Conservation (phyloP, 2,329 filamentous ascomycete species). For the Botrytis hyacinthi region DNA sequence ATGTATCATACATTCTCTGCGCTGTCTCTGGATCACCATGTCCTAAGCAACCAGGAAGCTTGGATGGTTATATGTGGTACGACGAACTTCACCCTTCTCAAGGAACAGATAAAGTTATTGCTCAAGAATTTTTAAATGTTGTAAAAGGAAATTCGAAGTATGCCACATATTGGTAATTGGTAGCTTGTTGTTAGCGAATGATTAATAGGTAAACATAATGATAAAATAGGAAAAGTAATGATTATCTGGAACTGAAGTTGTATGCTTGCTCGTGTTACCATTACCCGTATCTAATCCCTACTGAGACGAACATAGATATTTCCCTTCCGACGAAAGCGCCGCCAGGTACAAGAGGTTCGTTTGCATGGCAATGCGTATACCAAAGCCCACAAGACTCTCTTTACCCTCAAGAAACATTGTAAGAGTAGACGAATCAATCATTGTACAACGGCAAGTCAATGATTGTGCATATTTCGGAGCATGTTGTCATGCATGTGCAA, state of each 20-base stretch:
- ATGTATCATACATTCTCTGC: constrained; percentile 58
- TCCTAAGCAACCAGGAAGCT: constrained; percentile 38
- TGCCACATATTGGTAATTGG: constrained; percentile 37
- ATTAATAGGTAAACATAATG: not conserved
- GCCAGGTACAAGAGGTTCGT: not conserved
- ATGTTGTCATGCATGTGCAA: not conserved
- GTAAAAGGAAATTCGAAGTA: constrained; percentile 46
- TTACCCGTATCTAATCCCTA: not conserved
- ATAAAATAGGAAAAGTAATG: not conserved
- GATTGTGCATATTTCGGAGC: not conserved
- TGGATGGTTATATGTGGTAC: constrained; percentile 68
- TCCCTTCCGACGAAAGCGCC: constrained; percentile 6
- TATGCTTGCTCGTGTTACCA: not conserved
- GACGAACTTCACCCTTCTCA: constrained; percentile 72
- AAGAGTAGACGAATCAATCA: not conserved
- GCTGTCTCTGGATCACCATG: constrained; percentile 40
- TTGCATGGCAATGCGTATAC: not conserved
- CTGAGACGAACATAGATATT: constrained; percentile 5
- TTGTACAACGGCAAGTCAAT: not conserved
- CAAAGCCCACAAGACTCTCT: not conserved
- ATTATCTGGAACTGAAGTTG: not conserved
- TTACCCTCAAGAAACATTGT: not conserved
- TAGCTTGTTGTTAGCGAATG: not conserved
- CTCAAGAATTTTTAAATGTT: constrained; percentile 54
- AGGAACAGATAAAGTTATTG: constrained; percentile 58